A percentile compares a stretch with the other conserved stretches of the same genome.
Evolutionary conservation across 2,329 filamentous ascomycete species (phyloP).

Genomic region (Aspergillus transmontanensis): DNA sequence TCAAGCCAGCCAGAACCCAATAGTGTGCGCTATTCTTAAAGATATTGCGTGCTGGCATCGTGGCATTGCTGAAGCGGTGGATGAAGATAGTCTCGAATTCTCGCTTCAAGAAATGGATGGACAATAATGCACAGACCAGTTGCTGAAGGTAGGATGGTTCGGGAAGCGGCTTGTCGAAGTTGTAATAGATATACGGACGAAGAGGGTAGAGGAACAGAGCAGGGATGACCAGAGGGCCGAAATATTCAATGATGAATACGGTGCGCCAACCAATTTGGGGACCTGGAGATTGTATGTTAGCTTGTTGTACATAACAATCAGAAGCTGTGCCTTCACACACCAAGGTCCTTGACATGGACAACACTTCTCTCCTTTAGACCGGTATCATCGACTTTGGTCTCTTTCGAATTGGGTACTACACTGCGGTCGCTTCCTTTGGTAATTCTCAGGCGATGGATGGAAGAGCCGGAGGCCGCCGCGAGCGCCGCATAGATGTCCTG

Average conservation of each 20-base stretch:
- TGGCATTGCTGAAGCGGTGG: conserved; percentile 91
- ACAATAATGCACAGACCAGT: conserved; percentile 72
- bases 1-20: conserved; percentile 79
- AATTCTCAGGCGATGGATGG: conserved; percentile 62
- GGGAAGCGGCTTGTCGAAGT: conserved; percentile 48
- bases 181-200: conserved; percentile 72
- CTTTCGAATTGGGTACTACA: conserved; percentile 56
- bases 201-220: conserved; percentile 68
- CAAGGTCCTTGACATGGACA: conserved; percentile 89
- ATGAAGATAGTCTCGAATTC: conserved; percentile 93
- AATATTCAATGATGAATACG: conserved; percentile 93
- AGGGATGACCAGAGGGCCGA: conserved; percentile 89
- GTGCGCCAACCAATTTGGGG: conserved; percentile 89
- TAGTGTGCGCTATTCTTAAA: conserved; percentile 96
- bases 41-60: conserved; percentile 89
- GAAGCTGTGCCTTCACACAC: conserved; percentile 52
- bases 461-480: conserved; percentile 56
- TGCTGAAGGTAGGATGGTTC: conserved; percentile 68
- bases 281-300: conserved; percentile 56
- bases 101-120: conserved; percentile 88
- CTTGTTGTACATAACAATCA: conserved; percentile 4
- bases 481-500: conserved; percentile 61
- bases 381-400: conserved; percentile 55
- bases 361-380: conserved; percentile 62
- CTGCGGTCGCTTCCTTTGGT: conserved; percentile 66